Percentiles rank a stretch among this genome's conserved stretches.
phyloP scores from a whole-genome alignment of 768 basidiomycete genomes.

The Termitomyces sp. region DNA sequence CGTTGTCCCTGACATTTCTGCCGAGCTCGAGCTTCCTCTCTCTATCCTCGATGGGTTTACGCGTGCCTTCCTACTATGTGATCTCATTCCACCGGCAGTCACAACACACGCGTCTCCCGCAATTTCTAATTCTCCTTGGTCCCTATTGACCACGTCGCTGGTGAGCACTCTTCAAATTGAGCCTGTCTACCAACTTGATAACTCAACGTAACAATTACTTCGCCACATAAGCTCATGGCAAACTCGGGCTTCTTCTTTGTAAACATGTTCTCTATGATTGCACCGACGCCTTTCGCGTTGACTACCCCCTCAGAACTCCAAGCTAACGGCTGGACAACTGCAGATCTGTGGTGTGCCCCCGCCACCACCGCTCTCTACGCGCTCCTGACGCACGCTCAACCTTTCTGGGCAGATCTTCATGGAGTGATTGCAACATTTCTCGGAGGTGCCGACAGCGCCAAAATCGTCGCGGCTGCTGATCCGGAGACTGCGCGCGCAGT shows the following conservation, averaged over 20 bases:
- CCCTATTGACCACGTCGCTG: slow-evolving; percentile 66
- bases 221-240: slow-evolving; percentile 46
- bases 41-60: slow-evolving; percentile 73
- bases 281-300: slow-evolving; percentile 61
- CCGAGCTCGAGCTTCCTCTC: slow-evolving; percentile 63
- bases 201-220: background rate
- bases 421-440: slow-evolving; percentile 38
- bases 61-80: slow-evolving; percentile 74
- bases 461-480: slow-evolving; percentile 45
- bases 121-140: slow-evolving; percentile 67
- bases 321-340: slow-evolving; percentile 80
- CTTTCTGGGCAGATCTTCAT: slow-evolving; percentile 69
- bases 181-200: background rate
- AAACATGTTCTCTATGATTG: slow-evolving; percentile 69
- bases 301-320: slow-evolving; percentile 76
- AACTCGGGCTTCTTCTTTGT: slow-evolving; percentile 81
- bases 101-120: slow-evolving; percentile 40
- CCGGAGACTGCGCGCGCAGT: slow-evolving; percentile 62
- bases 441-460: slow-evolving; percentile 28
- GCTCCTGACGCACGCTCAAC: slow-evolving; percentile 80
- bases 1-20: slow-evolving; percentile 40
- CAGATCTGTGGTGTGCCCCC: slow-evolving; percentile 84
- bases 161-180: slow-evolving; percentile 31
- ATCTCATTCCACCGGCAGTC: slow-evolving; percentile 68
- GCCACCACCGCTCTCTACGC: slow-evolving; percentile 74